phyloP scores from a whole-genome alignment of 179 eudicot genomes.

The Silene vulgaris region DNA sequence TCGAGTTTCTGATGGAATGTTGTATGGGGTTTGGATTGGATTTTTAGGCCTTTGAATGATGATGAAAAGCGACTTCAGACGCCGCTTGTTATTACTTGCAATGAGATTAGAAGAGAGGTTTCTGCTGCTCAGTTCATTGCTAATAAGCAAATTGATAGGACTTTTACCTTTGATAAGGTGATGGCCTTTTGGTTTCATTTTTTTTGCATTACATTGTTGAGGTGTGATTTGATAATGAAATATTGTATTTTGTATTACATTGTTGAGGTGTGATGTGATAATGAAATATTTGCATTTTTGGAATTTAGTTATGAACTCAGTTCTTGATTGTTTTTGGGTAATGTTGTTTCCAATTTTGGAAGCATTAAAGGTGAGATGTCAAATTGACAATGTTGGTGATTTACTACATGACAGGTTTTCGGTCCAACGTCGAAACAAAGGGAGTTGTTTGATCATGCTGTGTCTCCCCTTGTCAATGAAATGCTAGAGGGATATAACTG shows the following conservation, averaged over 20 bases:
- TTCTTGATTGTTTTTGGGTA: background rate
- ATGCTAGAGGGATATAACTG: slow-evolving; percentile 97
- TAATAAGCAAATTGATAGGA: slow-evolving; percentile 83
- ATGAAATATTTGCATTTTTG: background rate
- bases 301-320: background rate
- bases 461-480: slow-evolving; percentile 81
- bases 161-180: slow-evolving; percentile 84
- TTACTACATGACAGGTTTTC: slow-evolving; percentile 60
- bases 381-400: slow-evolving; percentile 14
- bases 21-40: slow-evolving; percentile 2
- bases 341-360: background rate
- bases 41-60: slow-evolving; percentile 69
- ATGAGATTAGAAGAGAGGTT: slow-evolving; percentile 78
- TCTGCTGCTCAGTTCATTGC: slow-evolving; percentile 75
- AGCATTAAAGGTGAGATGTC: background rate
- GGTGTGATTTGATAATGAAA: background rate
- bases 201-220: background rate
- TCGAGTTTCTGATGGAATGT: background rate
- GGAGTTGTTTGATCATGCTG: slow-evolving; percentile 80
- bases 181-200: background rate
- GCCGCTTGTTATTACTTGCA: slow-evolving; percentile 67
- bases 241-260: background rate
- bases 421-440: slow-evolving; percentile 87
- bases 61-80: slow-evolving; percentile 69
- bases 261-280: slow-evolving; percentile 1